Base-by-base conservation (phyloP, 495 filamentous ascomycete genomes). In the Chaetomium fimeti region DNA sequence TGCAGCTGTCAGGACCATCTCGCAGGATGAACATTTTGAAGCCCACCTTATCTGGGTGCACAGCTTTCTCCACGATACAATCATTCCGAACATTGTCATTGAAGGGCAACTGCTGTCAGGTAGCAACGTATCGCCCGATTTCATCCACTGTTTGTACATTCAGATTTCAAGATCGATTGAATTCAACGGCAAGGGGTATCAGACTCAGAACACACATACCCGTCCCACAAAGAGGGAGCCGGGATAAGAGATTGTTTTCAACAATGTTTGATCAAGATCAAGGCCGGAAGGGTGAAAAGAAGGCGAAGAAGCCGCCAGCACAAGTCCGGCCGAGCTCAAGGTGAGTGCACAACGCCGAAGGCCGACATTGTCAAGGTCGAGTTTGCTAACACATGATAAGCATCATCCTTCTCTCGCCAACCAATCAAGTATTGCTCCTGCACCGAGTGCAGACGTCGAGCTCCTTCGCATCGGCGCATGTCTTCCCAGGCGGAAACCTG, bases 401-500 rank as follows among this genome's bases (percentile, higher is more conserved):
- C 70, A 85, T 98, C 51, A 79, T 98, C 53, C 83, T 98, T 29
- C 77, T 98, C 47, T 97, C 94, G 0, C 88, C 91, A 0, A 81
- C 80, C 60, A 97, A 97, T 72, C 85, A 95, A 71, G 84, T 98
- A 47, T 84, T 98, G 24, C 84, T 98, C 24, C 85, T 98, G 3
- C 91, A 92, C 69, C 87, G 94, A 58, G 91, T 97, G 15, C 80
- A 87, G 55, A 89, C 86, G 1, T 93, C 92, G 3, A 85, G 82
- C 7, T 88, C 92, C 25, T 98, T 97, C 66, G 84, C 94, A 16
- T 93, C 90, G 0, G 93, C 93, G 0, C 92, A 98, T 71, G 94
- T 98, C 62, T 98, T 98, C 69, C 94, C 94, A 0, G 94, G 94
- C n/a, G 94, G 94, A 0, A 92, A 94, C 66, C 78, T 95, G 9